A percentile compares a stretch with the other conserved stretches of the same genome.
These are phyloP conservation scores for Pouteria glomerata DNA, from an alignment of 148 eudicot species.

Conservation along the genomic window DNA sequence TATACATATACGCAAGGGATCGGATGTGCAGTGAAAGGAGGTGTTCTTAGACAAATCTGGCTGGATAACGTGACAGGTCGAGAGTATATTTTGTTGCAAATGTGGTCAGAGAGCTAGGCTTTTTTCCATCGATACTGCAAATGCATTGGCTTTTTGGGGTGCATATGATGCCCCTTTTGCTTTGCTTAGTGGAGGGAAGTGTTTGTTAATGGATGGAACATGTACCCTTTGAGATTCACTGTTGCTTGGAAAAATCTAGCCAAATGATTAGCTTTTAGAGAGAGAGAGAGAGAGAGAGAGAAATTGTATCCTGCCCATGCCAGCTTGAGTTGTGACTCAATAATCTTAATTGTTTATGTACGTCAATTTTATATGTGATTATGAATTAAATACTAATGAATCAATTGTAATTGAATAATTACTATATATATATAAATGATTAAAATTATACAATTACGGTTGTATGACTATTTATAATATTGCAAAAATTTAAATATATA, in stretches of 20 bases:
- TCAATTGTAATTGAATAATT: too few relatives aligned
- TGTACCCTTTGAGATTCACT: constrained; percentile 29
- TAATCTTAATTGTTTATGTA: too few relatives aligned
- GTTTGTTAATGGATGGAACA: constrained; percentile 32
- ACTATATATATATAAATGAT: too few relatives aligned
- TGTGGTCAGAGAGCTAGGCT: constrained; percentile 2
- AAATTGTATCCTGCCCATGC: too few relatives aligned
- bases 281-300: not conserved
- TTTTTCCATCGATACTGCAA: constrained; percentile 29
- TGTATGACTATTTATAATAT: too few relatives aligned
- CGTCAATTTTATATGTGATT: too few relatives aligned
- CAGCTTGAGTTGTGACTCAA: too few relatives aligned
- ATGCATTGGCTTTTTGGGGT: constrained; percentile 30
- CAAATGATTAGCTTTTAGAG: constrained; percentile 10
- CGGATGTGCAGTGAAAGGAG: not conserved
- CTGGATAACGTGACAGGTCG: constrained; percentile 2
- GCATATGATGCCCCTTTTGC: constrained; percentile 37
- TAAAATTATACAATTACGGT: not conserved
- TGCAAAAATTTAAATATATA: too few relatives aligned
- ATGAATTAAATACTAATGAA: too few relatives aligned
- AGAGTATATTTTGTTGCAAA: not conserved
- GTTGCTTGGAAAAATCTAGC: constrained; percentile 8
- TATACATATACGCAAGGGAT: not conserved
- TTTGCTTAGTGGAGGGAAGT: constrained; percentile 38
- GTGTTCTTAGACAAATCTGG: not conserved